A percentile compares a stretch with the other conserved stretches of the same genome.
phyloP scores from a whole-genome alignment of 768 basidiomycete species.

The Tulasnella sp. region DNA sequence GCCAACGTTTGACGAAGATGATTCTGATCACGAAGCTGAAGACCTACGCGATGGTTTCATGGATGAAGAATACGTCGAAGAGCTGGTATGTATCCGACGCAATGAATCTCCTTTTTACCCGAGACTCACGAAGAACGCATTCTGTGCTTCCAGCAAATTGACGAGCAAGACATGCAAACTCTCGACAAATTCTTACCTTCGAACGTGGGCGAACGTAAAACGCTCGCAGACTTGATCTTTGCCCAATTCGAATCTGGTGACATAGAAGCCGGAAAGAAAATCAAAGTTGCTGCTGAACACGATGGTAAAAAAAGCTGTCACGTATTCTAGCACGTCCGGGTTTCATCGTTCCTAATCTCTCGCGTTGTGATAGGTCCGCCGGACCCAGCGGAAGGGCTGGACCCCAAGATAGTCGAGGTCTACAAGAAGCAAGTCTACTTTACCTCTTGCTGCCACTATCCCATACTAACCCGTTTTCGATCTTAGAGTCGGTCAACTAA shows the following conservation, averaged over 20 bases:
- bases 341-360: background rate
- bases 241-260: slow-evolving; percentile 76
- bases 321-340: background rate
- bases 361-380: slow-evolving; percentile 1
- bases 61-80: slow-evolving; percentile 8
- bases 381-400: slow-evolving; percentile 28
- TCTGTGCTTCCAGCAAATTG: slow-evolving; percentile 56
- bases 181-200: slow-evolving; percentile 76
- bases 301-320: slow-evolving; percentile 1
- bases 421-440: slow-evolving; percentile 20
- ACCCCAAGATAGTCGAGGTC: slow-evolving; percentile 27
- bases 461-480: background rate
- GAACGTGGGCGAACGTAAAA: slow-evolving; percentile 70
- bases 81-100: background rate
- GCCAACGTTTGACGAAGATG: slow-evolving; percentile 30
- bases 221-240: slow-evolving; percentile 95
- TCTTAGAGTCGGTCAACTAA: slow-evolving; percentile 73
- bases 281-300: slow-evolving; percentile 5
- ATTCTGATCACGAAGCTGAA: slow-evolving; percentile 31
- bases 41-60: slow-evolving; percentile 26
- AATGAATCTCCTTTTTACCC: background rate
- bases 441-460: background rate
- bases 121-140: background rate
- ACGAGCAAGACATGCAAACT: slow-evolving; percentile 80
- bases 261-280: slow-evolving; percentile 32